Conservation (phyloP, 2,329 filamentous ascomycete species). For the Alternaria brassicae region DNA sequence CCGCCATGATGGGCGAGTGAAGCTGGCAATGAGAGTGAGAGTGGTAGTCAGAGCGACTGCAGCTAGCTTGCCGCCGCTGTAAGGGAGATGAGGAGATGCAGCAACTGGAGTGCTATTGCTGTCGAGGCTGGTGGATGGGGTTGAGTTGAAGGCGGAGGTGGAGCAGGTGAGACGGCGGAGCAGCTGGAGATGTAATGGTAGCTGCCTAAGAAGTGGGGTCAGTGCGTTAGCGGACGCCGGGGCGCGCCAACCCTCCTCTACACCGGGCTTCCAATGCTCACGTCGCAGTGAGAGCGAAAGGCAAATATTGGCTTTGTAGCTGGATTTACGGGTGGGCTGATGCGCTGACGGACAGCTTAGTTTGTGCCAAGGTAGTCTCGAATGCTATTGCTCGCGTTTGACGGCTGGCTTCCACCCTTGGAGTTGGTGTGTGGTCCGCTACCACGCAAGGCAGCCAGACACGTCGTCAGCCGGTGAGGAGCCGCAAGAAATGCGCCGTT, state of each 20-base stretch:
- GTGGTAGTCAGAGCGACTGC: conserved; percentile 17
- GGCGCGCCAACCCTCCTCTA: conserved; percentile 8
- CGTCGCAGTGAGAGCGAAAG: neutral
- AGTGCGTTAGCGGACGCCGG: conserved; percentile 13
- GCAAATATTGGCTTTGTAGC: neutral
- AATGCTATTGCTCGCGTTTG: neutral
- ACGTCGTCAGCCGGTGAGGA: conserved; percentile 9
- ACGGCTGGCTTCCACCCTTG: neutral
- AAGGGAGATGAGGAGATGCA: conserved; percentile 7
- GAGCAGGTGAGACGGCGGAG: conserved; percentile 24
- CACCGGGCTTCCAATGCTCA: conserved; percentile 15
- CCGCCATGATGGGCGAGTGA: conserved; percentile 46
- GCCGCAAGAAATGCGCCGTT: neutral
- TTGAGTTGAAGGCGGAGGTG: conserved; percentile 16
- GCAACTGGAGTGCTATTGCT: conserved; percentile 5
- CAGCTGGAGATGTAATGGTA: conserved; percentile 22
- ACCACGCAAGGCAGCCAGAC: conserved; percentile 2
- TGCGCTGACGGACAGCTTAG: neutral
- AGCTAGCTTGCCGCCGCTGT: conserved; percentile 10
- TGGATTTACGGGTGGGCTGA: neutral
- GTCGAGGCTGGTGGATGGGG: conserved; percentile 13
- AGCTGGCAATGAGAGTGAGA: conserved; percentile 41
- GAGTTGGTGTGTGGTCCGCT: neutral
- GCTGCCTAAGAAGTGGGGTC: conserved; percentile 29
- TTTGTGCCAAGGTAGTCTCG: neutral